Base-by-base conservation (phyloP, 2,329 filamentous ascomycete genomes). In the Alternaria tenuissima region DNA sequence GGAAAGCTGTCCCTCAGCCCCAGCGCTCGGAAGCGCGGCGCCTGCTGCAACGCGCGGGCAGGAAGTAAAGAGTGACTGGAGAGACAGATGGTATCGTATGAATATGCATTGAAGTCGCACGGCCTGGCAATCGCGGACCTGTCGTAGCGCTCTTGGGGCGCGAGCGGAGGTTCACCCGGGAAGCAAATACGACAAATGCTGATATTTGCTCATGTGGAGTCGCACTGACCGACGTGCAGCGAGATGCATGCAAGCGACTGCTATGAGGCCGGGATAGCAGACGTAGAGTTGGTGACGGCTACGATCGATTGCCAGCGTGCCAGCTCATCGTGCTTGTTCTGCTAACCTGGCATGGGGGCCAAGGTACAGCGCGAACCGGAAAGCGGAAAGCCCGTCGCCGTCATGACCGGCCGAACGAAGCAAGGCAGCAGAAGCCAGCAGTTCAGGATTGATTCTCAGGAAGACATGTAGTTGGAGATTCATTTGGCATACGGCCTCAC, bases 341-440 rank as follows among this genome's bases (percentile, higher is more conserved):
- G 59, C 63, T 65, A 65, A 54, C 63, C 63, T 46, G 61, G 54
- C 58, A 57, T 55, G 62, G 62, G 61, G 61, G 57, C 62, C 59
- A 59, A 61, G 59, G 59, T 52, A 57, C 32, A 64, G 56, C 62
- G 55, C 61, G 49, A 49, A 24, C 55, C 55, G 62, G 52, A 57
- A 53, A 42, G 49, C 53, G 43, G 53, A 52, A 55, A 18, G 28
- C 43, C 44, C 39, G 56, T 41, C 30, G 55, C 55, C 48, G 62
- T 59, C 58, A 60, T 60, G 48, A 47, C 57, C 55, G 49, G 20
- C 48, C 38, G 41, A 41, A 18, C 26, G 34, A 62, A 62, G 60
- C 62, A 62, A 57, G 24, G 30, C 52, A 51, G 32, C 24, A 39
- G 38, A 30, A 49, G 38, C 32, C 30, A 38, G 42, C 44, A 49